phyloP scores from a whole-genome alignment of 768 basidiomycete genomes.

The Amanita phalloides region DNA sequence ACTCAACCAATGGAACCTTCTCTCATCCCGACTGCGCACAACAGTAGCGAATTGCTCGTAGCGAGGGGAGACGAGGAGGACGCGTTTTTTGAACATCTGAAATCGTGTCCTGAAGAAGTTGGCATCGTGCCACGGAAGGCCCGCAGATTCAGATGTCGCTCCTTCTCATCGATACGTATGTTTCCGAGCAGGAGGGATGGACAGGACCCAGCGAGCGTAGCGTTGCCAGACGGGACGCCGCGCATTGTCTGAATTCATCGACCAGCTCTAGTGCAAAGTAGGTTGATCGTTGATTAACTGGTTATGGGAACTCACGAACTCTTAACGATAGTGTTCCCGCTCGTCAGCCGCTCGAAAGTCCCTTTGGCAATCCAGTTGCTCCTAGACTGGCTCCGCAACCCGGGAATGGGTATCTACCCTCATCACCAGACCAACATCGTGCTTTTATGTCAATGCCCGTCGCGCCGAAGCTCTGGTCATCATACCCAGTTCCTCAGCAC shows the following conservation, averaged over 20 bases:
- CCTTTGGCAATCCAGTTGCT: conserved; percentile 15
- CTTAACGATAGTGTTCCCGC: not conserved
- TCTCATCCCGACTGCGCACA: not conserved
- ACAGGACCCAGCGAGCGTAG: not conserved
- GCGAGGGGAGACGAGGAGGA: not conserved
- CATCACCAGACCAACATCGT: not conserved
- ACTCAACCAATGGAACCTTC: conserved; percentile 1
- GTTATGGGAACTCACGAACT: not conserved
- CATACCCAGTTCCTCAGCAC: not conserved
- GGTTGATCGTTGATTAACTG: not conserved
- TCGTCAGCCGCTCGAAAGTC: conserved; percentile 11
- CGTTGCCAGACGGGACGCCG: not conserved
- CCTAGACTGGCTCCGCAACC: conserved; percentile 13
- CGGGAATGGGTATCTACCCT: not conserved
- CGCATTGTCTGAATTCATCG: not conserved
- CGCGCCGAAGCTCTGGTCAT: not conserved
- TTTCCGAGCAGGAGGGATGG: not conserved
- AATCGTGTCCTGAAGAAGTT: not conserved
- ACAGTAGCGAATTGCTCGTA: not conserved
- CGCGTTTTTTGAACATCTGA: not conserved
- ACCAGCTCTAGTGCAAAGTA: not conserved
- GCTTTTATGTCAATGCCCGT: not conserved
- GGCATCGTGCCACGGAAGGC: not conserved
- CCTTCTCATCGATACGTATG: not conserved
- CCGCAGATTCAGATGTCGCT: not conserved